Percentiles rank a stretch among this genome's conserved stretches.
These are phyloP conservation scores for Russula sp. DNA, from an alignment of 768 basidiomycete species.

Conservation along the genomic window DNA sequence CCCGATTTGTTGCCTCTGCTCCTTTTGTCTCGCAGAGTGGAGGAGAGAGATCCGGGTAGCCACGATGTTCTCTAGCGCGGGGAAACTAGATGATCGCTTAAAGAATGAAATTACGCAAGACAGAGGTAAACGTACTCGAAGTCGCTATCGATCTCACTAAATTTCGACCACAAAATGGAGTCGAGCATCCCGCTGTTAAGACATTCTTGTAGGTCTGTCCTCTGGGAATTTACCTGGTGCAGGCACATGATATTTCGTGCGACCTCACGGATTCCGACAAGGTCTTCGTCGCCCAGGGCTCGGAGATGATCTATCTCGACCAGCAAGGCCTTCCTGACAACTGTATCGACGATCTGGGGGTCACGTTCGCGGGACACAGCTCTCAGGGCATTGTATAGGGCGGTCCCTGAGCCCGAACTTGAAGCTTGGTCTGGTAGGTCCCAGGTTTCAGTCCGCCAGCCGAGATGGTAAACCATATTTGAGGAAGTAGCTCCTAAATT, in stretches of 20 bases:
- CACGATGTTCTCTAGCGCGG: constrained; percentile 67
- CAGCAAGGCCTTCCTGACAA: constrained; percentile 46
- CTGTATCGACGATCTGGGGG: constrained; percentile 38
- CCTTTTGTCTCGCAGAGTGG: constrained; percentile 59
- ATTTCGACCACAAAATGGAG: constrained; percentile 35
- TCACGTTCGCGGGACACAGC: constrained; percentile 79
- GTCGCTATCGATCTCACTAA: constrained; percentile 44
- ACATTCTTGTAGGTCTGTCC: constrained; percentile 33
- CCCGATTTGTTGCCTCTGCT: constrained; percentile 76
- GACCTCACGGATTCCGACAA: constrained; percentile 66
- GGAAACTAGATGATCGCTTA: constrained; percentile 48
- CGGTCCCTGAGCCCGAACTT: constrained; percentile 43
- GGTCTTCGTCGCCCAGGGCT: constrained; percentile 67
- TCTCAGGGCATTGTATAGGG: constrained; percentile 74
- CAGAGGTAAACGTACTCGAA: constrained; percentile 53
- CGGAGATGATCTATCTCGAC: constrained; percentile 62
- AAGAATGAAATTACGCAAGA: constrained; percentile 1
- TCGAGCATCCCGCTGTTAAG: constrained; percentile 34
- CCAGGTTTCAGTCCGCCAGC: constrained; percentile 95
- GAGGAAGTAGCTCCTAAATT: constrained; percentile 32
- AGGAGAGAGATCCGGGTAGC: constrained; percentile 81
- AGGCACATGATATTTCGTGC: constrained; percentile 75
- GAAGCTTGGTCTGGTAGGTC: constrained; percentile 68
- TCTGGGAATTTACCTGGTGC: constrained; percentile 68
- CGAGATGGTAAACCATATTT: constrained; percentile 67